phyloP scores from a whole-genome alignment of 371 early-diverging fungal genomes.

The Zancudomyces culisetae region DNA sequence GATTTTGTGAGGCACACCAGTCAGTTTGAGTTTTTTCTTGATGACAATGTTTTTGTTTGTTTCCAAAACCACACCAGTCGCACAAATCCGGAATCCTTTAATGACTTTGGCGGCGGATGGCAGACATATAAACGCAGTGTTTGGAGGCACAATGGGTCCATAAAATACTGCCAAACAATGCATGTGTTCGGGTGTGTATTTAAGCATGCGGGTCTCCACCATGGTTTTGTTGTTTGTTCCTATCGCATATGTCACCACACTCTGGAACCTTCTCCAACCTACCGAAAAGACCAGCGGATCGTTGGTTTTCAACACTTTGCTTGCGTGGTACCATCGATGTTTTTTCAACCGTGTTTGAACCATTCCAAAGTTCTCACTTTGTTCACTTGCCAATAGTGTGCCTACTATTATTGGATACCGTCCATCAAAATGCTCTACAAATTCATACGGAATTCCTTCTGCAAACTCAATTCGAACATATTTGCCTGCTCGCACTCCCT shows the following conservation, averaged over 20 bases:
- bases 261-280: slow-evolving; percentile 98
- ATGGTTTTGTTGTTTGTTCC: slow-evolving; percentile 85
- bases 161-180: slow-evolving; percentile 91
- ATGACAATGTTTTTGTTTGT: slow-evolving; percentile 74
- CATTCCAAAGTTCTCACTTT: slow-evolving; percentile 79
- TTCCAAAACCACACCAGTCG: slow-evolving; percentile 86
- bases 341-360: slow-evolving; percentile 89
- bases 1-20: slow-evolving; percentile 86
- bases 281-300: slow-evolving; percentile 94
- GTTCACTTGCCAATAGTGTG: slow-evolving; percentile 71
- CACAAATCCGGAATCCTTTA: slow-evolving; percentile 80
- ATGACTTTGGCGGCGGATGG: slow-evolving; percentile 52
- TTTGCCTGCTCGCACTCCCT: slow-evolving; percentile 75
- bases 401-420: slow-evolving; percentile 74
- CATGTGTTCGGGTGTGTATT: slow-evolving; percentile 98
- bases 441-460: slow-evolving; percentile 83
- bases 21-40: slow-evolving; percentile 97
- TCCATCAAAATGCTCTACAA: slow-evolving; percentile 77
- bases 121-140: slow-evolving; percentile 89
- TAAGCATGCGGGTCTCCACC: slow-evolving; percentile 95
- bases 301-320: slow-evolving; percentile 89
- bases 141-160: slow-evolving; percentile 79
- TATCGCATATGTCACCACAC: slow-evolving; percentile 84
- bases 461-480: slow-evolving; percentile 82
- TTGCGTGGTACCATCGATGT: slow-evolving; percentile 97